Conservation (phyloP, 192 early-diverging fungal species). For the Mortierella alpina region DNA sequence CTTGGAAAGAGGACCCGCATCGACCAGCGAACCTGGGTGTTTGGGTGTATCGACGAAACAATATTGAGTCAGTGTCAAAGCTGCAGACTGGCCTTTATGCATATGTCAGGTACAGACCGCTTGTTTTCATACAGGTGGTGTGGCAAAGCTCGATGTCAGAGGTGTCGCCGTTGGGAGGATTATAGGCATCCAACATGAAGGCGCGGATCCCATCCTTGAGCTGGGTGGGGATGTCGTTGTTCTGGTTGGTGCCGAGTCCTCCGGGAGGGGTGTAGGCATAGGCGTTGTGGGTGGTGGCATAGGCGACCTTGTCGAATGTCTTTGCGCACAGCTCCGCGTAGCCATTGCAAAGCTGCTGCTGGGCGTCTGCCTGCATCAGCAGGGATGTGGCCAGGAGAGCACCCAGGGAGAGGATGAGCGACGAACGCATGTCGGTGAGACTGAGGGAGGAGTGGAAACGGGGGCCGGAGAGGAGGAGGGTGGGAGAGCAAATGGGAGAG, state of each 20-base stretch:
- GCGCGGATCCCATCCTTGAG: slow-evolving; percentile 78
- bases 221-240: slow-evolving; percentile 69
- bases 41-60: not conserved
- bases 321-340: slow-evolving; percentile 73
- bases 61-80: not conserved
- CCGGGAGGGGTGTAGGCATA: slow-evolving; percentile 63
- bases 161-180: slow-evolving; percentile 26
- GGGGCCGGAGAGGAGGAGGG: not conserved
- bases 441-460: not conserved
- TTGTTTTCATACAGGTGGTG: slow-evolving; percentile 55
- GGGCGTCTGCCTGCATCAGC: slow-evolving; percentile 12
- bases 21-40: slow-evolving; percentile 20
- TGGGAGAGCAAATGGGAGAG: not conserved
- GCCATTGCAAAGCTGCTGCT: slow-evolving; percentile 70
- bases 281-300: slow-evolving; percentile 80
- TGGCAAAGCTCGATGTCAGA: slow-evolving; percentile 73
- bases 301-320: slow-evolving; percentile 72
- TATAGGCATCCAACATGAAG: slow-evolving; percentile 74
- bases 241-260: slow-evolving; percentile 76
- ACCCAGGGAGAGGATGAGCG: slow-evolving; percentile 17
- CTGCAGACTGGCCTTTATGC: not conserved
- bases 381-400: slow-evolving; percentile 4
- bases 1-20: slow-evolving; percentile 32
- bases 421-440: slow-evolving; percentile 17
- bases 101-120: not conserved